Conservation (phyloP, 2,329 filamentous ascomycete genomes). For the Neonectria faginata region DNA sequence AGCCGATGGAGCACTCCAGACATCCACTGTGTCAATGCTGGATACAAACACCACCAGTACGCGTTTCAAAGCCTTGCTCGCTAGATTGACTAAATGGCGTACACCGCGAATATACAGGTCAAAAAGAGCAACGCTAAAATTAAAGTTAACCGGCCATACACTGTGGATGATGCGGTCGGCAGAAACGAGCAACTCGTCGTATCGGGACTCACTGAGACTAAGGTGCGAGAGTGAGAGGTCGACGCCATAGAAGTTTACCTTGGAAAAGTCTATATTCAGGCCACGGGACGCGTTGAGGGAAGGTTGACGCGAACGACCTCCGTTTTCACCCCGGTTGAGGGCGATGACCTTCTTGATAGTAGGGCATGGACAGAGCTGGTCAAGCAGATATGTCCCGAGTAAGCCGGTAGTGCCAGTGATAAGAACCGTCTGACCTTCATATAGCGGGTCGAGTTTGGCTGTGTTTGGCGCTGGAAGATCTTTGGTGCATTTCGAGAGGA, state of each 20-base stretch:
- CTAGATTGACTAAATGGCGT: conserved; percentile 60
- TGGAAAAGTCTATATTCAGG: not conserved
- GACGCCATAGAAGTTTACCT: conserved; percentile 5
- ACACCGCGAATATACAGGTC: conserved; percentile 63
- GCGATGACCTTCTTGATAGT: not conserved
- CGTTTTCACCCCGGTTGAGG: conserved; percentile 9
- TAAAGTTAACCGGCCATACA: conserved; percentile 64
- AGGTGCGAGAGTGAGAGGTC: conserved; percentile 4
- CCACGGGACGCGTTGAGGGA: not conserved
- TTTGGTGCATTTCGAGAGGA: not conserved
- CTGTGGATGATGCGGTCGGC: conserved; percentile 64
- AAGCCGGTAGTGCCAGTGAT: conserved; percentile 89
- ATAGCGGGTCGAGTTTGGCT: not conserved
- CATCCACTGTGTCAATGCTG: not conserved
- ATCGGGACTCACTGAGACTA: conserved; percentile 21
- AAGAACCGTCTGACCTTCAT: conserved; percentile 60
- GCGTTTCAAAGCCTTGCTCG: not conserved
- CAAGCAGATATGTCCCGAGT: conserved; percentile 77
- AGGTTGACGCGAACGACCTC: not conserved
- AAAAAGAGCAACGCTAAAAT: conserved; percentile 61
- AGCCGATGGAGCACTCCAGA: not conserved
- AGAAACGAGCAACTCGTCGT: conserved; percentile 52
- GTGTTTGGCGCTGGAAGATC: not conserved
- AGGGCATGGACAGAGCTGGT: conserved; percentile 16
- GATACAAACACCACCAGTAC: conserved; percentile 3